Percentiles rank a stretch among this genome's conserved stretches.
Evolutionary conservation across 2,329 filamentous ascomycete species (phyloP).

Genomic region (Pseudogymnoascus sp.): DNA sequence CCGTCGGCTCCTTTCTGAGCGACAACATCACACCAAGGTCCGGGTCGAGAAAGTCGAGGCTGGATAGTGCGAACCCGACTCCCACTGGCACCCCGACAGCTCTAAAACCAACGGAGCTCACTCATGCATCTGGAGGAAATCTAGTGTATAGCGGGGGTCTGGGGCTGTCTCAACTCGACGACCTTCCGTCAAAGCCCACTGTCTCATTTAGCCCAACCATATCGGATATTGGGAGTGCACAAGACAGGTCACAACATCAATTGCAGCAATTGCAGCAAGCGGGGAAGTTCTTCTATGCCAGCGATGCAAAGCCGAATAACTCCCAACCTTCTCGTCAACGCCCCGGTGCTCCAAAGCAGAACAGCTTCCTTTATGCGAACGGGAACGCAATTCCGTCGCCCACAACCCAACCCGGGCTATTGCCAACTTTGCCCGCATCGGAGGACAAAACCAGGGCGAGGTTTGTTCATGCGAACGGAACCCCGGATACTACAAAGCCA

Average conservation of each 20-base stretch:
- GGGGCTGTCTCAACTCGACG: constrained; percentile 4
- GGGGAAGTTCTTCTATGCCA: constrained; percentile 87
- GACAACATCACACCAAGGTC: constrained; percentile 74
- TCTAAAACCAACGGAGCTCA: background rate
- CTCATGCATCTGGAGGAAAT: constrained; percentile 1
- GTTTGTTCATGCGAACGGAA: constrained; percentile 70
- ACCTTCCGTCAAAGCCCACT: constrained; percentile 11
- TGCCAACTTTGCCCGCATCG: constrained; percentile 27
- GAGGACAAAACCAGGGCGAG: constrained; percentile 42
- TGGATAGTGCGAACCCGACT: constrained; percentile 61
- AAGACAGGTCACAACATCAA: background rate
- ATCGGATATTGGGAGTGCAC: constrained; percentile 23
- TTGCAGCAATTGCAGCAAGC: background rate
- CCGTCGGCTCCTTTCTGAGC: constrained; percentile 50
- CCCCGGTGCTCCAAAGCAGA: constrained; percentile 31
- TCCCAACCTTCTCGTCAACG: constrained; percentile 24
- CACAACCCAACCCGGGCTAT: constrained; percentile 23
- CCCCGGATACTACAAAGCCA: constrained; percentile 41
- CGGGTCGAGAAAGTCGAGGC: constrained; percentile 62
- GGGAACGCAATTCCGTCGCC: constrained; percentile 32
- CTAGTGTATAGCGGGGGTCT: background rate
- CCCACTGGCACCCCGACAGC: constrained; percentile 53
- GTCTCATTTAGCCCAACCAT: constrained; percentile 37
- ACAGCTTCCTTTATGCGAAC: constrained; percentile 44
- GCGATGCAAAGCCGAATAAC: constrained; percentile 54